Conservation (phyloP, 192 early-diverging fungal genomes). For the Kickxella alabastrina region DNA sequence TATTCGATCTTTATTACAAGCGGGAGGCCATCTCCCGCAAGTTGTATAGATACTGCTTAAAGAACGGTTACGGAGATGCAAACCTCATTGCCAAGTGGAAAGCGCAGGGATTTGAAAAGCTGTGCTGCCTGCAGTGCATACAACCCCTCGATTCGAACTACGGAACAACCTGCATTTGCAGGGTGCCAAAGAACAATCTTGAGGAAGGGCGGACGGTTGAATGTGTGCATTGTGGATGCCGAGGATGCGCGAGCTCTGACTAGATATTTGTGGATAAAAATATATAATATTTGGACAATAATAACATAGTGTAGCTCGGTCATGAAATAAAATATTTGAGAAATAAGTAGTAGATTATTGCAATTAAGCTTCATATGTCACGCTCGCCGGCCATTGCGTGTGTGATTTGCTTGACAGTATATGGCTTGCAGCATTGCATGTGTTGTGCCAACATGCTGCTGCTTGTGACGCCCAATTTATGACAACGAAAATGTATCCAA, state of each 20-base stretch:
- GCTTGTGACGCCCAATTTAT: conserved; percentile 2
- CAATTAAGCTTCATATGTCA: conserved; percentile 42
- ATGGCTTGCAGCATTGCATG: too few species aligned
- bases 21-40: conserved; percentile 89
- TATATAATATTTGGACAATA: background rate
- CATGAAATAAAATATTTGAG: background rate
- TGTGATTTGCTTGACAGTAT: conserved; percentile 5
- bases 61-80: conserved; percentile 86
- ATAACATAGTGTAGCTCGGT: background rate
- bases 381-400: too few species aligned
- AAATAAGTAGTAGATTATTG: conserved; percentile 8
- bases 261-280: conserved; percentile 8
- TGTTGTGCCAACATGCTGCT: background rate
- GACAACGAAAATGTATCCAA: background rate
- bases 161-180: conserved; percentile 95
- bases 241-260: conserved; percentile 69
- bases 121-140: conserved; percentile 96
- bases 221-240: conserved; percentile 92
- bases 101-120: conserved; percentile 94
- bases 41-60: conserved; percentile 90
- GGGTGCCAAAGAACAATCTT: conserved; percentile 87
- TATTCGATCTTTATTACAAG: conserved; percentile 96
- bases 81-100: conserved; percentile 98
- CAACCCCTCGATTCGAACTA: conserved; percentile 97
- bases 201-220: conserved; percentile 88